Evolutionary conservation across 1,284 basidiomycete species (phyloP).

Genomic region (Leccinum pseudoinsigne): DNA sequence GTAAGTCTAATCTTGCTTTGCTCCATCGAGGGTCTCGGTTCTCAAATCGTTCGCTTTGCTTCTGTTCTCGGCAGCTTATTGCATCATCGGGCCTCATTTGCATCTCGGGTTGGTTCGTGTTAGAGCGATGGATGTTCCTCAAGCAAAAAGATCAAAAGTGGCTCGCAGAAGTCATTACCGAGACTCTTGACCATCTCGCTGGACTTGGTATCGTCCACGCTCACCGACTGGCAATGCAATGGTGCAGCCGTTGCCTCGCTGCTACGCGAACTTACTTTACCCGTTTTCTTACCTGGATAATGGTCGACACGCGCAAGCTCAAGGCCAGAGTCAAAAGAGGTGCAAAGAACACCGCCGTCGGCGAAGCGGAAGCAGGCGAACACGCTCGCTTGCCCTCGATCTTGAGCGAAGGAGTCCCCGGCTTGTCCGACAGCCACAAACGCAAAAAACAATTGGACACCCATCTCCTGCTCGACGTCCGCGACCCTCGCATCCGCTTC

Average conservation of each 20-base stretch:
- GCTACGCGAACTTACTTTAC: slow-evolving; percentile 7
- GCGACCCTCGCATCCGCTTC: slow-evolving; percentile 31
- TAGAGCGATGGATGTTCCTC: slow-evolving; percentile 69
- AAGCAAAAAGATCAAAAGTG: slow-evolving; percentile 70
- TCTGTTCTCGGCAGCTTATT: slow-evolving; percentile 9
- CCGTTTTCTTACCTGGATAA: slow-evolving; percentile 12
- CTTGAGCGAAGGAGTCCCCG: slow-evolving; percentile 6
- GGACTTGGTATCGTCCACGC: slow-evolving; percentile 40
- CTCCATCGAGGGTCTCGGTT: not conserved
- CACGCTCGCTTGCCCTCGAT: slow-evolving; percentile 3
- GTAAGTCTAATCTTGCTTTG: slow-evolving; percentile 31
- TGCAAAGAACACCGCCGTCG: not conserved
- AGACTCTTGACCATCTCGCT: slow-evolving; percentile 43
- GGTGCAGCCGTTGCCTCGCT: slow-evolving; percentile 18
- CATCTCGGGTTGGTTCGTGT: slow-evolving; percentile 75
- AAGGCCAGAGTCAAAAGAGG: not conserved
- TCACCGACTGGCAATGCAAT: slow-evolving; percentile 24
- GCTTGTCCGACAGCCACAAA: slow-evolving; percentile 1
- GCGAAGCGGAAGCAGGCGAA: not conserved
- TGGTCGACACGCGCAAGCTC: slow-evolving; percentile 8
- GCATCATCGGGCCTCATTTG: slow-evolving; percentile 71
- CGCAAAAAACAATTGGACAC: slow-evolving; percentile 5
- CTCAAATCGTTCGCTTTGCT: not conserved
- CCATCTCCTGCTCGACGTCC: slow-evolving; percentile 26
- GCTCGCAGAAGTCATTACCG: slow-evolving; percentile 65